Evolutionary conservation across 352 stramenopile genomes (phyloP).

Genomic region (Elongisporangium prolatum): DNA sequence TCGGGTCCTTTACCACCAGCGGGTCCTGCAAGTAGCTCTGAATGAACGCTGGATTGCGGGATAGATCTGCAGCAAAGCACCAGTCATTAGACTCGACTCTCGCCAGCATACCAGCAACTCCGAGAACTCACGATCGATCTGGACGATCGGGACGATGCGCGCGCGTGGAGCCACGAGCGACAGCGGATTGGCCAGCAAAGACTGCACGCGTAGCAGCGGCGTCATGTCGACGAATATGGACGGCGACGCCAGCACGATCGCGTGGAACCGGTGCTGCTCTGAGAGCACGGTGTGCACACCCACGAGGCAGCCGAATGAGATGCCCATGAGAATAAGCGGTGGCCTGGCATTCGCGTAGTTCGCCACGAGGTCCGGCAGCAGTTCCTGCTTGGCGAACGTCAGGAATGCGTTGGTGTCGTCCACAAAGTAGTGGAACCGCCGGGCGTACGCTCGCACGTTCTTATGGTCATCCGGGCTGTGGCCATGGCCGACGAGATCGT

Average conservation of each 20-base stretch:
- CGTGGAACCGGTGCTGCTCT: conserved; percentile 32
- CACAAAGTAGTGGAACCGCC: conserved; percentile 31
- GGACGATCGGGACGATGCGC: conserved; percentile 35
- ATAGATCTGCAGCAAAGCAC: no score
- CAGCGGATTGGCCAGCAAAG: conserved; percentile 23
- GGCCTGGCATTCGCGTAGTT: conserved; percentile 12
- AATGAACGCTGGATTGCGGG: conserved; percentile 29
- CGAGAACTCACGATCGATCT: no score
- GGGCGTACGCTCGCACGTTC: conserved; percentile 23
- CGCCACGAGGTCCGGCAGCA: conserved; percentile 10
- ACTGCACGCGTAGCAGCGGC: conserved; percentile 27
- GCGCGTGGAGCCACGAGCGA: conserved; percentile 23
- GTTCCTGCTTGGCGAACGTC: conserved; percentile 23
- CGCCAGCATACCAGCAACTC: no score
- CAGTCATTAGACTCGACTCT: no score
- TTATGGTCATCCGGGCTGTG: conserved; percentile 40
- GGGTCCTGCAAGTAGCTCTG: conserved; percentile 31
- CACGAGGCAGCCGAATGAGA: conserved; percentile 32
- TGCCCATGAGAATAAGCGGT: conserved; percentile 33
- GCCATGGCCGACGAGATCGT: conserved; percentile 60
- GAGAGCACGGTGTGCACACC: conserved; percentile 35
- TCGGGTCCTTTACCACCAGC: conserved; percentile 29
- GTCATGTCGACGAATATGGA: conserved; percentile 34
- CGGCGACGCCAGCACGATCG: conserved; percentile 25
- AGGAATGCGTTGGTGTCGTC: conserved; percentile 43